Conservation (phyloP, 2,329 filamentous ascomycete genomes). For the Diaporthe batatas region DNA sequence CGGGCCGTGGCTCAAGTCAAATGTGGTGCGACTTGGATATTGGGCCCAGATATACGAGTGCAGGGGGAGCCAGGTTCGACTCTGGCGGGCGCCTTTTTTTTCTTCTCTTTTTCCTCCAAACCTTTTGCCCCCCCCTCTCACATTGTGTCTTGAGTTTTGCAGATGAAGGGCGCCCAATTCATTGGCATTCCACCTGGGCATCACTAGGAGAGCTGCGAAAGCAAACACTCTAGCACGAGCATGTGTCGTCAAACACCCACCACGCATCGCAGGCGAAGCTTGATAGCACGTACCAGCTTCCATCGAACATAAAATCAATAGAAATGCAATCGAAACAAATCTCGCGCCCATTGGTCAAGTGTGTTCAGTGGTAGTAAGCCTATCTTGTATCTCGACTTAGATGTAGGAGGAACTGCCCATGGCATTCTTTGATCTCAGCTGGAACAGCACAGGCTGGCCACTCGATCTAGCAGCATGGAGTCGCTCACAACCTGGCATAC, state of each 20-base stretch:
- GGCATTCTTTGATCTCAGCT: not conserved
- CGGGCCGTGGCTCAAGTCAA: not conserved
- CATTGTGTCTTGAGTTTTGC: not conserved
- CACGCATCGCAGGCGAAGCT: no score
- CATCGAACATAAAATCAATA: no score
- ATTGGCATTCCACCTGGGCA: no score
- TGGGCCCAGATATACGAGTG: not conserved
- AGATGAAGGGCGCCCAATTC: not conserved
- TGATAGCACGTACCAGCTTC: no score
- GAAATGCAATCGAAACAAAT: no score
- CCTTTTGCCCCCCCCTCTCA: not conserved
- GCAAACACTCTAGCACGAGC: no score
- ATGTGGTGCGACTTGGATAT: not conserved
- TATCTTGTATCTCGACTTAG: not conserved
- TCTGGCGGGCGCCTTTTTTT: not conserved
- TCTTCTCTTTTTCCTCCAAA: not conserved
- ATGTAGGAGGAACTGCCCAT: no score
- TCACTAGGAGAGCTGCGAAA: no score
- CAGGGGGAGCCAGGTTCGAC: not conserved
- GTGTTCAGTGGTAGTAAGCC: no score
- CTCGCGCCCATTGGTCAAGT: no score
- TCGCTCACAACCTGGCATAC: not conserved
- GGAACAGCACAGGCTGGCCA: not conserved
- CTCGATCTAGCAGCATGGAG: not conserved
- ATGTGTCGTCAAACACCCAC: no score